These are phyloP conservation scores for Trichothecium sympodiale DNA, from an alignment of 2,329 filamentous ascomycete genomes.

Conservation along the genomic window DNA sequence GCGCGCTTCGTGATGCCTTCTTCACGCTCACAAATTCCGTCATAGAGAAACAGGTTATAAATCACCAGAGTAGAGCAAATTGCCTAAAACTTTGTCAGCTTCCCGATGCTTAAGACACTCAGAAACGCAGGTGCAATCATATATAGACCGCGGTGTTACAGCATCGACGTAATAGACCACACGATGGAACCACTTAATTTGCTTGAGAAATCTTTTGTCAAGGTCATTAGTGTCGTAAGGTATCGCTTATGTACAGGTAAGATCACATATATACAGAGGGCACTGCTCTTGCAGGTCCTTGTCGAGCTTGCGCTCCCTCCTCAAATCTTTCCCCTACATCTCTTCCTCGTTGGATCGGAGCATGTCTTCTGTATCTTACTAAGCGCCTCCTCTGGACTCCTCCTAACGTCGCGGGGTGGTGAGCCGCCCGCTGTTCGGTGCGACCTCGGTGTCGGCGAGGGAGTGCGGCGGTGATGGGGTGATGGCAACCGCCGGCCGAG, in stretches of 20 bases:
- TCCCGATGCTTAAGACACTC: no score
- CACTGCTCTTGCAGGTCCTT: constrained; percentile 12
- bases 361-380: constrained; percentile 37
- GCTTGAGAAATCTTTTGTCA: constrained; percentile 3
- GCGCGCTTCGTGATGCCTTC: no score
- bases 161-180: no score
- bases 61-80: no score
- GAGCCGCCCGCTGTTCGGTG: constrained; percentile 14
- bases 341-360: constrained; percentile 27
- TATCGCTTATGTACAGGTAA: constrained; percentile 25
- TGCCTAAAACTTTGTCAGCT: no score
- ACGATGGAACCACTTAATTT: neutral
- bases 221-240: constrained; percentile 20
- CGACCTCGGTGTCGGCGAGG: constrained; percentile 24
- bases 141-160: no score
- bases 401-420: constrained; percentile 20
- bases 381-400: constrained; percentile 33
- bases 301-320: constrained; percentile 25
- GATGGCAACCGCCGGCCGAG: constrained; percentile 20
- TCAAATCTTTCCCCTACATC: constrained; percentile 26
- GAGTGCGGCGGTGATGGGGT: constrained; percentile 18
- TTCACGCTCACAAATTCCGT: no score
- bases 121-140: no score
- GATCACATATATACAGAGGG: constrained; percentile 27
- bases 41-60: no score